phyloP scores from a whole-genome alignment of 2,329 filamentous ascomycete species.

The Colletotrichum orbiculare region DNA sequence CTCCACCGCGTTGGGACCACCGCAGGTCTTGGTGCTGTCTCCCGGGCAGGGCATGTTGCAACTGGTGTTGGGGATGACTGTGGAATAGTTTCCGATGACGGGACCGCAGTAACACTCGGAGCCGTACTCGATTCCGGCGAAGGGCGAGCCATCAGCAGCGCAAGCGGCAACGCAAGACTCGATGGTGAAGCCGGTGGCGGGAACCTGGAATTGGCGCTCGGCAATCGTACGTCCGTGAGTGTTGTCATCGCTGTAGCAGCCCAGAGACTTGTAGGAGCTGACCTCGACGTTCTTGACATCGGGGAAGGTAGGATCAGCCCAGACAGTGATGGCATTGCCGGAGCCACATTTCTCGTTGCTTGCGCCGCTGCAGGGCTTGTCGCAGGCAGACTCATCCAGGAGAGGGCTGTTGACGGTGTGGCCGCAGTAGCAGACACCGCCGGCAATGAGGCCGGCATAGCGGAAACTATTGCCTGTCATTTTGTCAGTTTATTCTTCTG shows the following conservation, averaged over 20 bases:
- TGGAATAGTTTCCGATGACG: slow-evolving; percentile 61
- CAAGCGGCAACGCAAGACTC: slow-evolving; percentile 56
- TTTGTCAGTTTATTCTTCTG: not conserved
- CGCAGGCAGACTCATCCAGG: slow-evolving; percentile 65
- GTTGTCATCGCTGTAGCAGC: slow-evolving; percentile 67
- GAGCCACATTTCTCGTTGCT: slow-evolving; percentile 59
- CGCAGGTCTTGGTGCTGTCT: slow-evolving; percentile 54
- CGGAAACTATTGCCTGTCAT: slow-evolving; percentile 57
- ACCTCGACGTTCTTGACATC: slow-evolving; percentile 56
- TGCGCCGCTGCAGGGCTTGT: slow-evolving; percentile 63
- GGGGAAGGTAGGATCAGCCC: slow-evolving; percentile 60
- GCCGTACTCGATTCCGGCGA: slow-evolving; percentile 60
- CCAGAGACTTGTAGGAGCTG: slow-evolving; percentile 67
- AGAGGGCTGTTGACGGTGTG: slow-evolving; percentile 63
- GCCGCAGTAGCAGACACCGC: slow-evolving; percentile 65
- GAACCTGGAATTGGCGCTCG: slow-evolving; percentile 53
- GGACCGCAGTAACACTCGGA: slow-evolving; percentile 61
- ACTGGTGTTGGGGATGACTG: slow-evolving; percentile 47
- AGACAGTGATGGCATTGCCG: slow-evolving; percentile 58
- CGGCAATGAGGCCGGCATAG: slow-evolving; percentile 63
- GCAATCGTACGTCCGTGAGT: slow-evolving; percentile 56
- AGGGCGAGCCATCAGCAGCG: slow-evolving; percentile 55
- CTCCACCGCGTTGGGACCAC: slow-evolving; percentile 54
- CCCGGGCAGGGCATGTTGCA: slow-evolving; percentile 66
- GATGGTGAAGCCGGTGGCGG: slow-evolving; percentile 52